Percentiles rank a stretch among this genome's conserved stretches.
Conservation (phyloP, 1,139 yeast species). For the Sugiyamaella castrensis region DNA sequence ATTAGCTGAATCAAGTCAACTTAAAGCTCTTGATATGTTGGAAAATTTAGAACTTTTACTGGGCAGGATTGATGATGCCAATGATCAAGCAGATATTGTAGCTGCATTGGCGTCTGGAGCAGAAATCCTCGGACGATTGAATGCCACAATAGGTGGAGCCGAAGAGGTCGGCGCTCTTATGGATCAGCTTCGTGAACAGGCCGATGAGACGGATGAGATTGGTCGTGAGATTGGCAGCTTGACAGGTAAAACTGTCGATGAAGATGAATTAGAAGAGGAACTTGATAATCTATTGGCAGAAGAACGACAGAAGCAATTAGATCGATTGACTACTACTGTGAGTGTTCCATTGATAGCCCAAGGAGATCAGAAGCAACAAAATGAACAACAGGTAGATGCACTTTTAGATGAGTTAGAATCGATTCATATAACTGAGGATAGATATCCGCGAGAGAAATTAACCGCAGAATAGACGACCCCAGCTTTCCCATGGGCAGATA, state of each 20-base stretch:
- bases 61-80: constrained; percentile 31
- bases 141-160: constrained; percentile 35
- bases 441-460: too few relatives aligned
- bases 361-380: too few relatives aligned
- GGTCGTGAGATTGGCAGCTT: constrained; percentile 31
- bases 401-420: too few relatives aligned
- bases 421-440: too few relatives aligned
- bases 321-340: neutral
- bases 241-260: constrained; percentile 26
- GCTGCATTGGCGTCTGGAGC: constrained; percentile 35
- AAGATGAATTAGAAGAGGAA: constrained; percentile 34
- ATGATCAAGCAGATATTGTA: constrained; percentile 29
- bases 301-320: constrained; percentile 4
- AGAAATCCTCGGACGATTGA: constrained; percentile 32
- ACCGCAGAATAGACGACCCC: too few relatives aligned
- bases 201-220: constrained; percentile 35
- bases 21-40: constrained; percentile 30
- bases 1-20: constrained; percentile 32
- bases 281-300: constrained; percentile 18
- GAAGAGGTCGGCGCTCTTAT: constrained; percentile 38
- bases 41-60: constrained; percentile 36
- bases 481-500: too few relatives aligned
- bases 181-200: constrained; percentile 37
- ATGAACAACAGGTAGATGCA: too few relatives aligned
- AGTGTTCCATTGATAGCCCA: too few relatives aligned